phyloP scores from a whole-genome alignment of 352 stramenopile species.

The Pythium periplocum region DNA sequence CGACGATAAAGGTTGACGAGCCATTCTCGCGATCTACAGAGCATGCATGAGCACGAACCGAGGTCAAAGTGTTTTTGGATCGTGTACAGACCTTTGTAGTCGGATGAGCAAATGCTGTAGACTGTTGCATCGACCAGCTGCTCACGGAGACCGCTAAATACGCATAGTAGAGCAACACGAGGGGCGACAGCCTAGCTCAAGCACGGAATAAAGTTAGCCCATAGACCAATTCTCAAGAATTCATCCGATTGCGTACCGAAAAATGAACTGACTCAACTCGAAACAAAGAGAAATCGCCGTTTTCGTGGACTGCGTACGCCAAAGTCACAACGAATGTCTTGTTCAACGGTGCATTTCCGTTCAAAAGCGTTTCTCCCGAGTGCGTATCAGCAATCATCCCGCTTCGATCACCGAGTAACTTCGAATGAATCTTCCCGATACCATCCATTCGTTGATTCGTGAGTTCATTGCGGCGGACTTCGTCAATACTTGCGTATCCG shows the following conservation, averaged over 20 bases:
- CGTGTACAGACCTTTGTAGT: conserved; percentile 52
- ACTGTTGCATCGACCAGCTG: conserved; percentile 47
- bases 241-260: conserved; percentile 33
- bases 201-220: neutral
- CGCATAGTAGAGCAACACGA: conserved; percentile 46
- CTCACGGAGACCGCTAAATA: conserved; percentile 37
- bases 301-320: conserved; percentile 53
- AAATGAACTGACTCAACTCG: conserved; percentile 61
- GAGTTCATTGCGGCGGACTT: conserved; percentile 48
- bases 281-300: conserved; percentile 72
- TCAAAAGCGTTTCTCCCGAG: conserved; percentile 56
- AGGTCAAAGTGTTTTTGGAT: no score
- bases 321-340: conserved; percentile 70
- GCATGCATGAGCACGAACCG: no score
- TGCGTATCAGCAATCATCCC: conserved; percentile 58
- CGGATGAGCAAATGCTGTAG: conserved; percentile 48
- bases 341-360: conserved; percentile 42
- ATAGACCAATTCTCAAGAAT: neutral
- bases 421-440: conserved; percentile 50
- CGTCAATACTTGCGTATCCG: conserved; percentile 47
- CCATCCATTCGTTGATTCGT: conserved; percentile 66
- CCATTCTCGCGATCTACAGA: conserved; percentile 47
- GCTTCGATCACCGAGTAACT: conserved; percentile 49
- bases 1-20: conserved; percentile 41
- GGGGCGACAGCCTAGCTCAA: conserved; percentile 47